Conservation (phyloP, 208 protist genomes). For the Balamuthia mandrillaris region DNA sequence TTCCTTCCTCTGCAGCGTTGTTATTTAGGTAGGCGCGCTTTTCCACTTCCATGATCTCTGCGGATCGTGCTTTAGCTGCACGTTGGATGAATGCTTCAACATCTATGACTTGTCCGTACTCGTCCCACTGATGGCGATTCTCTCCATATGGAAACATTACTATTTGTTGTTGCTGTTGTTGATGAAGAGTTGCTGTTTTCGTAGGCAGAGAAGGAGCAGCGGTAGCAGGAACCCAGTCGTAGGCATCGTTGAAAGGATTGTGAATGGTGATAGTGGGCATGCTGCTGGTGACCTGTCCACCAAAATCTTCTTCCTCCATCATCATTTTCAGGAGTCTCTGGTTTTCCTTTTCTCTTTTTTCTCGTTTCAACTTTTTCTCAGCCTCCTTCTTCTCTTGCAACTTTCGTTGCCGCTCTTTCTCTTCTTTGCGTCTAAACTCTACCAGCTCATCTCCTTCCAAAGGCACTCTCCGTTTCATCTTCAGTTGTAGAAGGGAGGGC, state of each 20-base stretch:
- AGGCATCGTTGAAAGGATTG: no score
- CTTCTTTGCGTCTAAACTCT: not conserved
- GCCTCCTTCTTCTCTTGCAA: conserved; percentile 10
- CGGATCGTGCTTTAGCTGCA: not conserved
- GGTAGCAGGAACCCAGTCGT: no score
- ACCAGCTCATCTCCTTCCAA: conserved; percentile 5
- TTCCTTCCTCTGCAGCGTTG: not conserved
- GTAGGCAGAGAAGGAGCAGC: no score
- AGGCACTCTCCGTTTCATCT: not conserved
- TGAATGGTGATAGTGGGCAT: no score
- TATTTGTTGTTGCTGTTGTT: no score
- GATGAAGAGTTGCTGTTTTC: no score
- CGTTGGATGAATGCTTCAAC: conserved; percentile 10
- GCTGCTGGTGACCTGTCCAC: no score
- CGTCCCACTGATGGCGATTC: conserved; percentile 1
- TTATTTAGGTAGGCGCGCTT: not conserved
- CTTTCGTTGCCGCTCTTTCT: conserved; percentile 11
- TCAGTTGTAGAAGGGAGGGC: no score
- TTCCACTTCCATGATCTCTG: not conserved
- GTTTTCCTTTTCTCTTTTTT: no score
- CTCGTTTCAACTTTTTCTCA: not conserved
- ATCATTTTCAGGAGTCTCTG: no score
- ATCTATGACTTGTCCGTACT: conserved; percentile 19
- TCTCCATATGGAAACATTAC: conserved; percentile 18
- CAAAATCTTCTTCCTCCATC: no score